These are phyloP conservation scores for Kuraishia borneana DNA, from an alignment of 805 yeast species.

Conservation along the genomic window DNA sequence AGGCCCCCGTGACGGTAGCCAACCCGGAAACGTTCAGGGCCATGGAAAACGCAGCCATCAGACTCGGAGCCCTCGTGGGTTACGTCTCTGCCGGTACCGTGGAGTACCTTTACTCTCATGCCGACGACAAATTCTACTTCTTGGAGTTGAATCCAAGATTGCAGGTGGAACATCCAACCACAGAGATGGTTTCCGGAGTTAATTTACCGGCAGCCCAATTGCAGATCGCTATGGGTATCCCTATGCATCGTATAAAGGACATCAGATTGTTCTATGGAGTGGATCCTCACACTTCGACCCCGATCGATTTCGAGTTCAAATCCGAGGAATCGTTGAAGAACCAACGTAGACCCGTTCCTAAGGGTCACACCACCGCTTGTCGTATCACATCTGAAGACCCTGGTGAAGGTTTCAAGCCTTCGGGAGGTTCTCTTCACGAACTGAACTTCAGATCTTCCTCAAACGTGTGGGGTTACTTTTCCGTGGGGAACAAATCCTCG, in stretches of 20 bases:
- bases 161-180: slow-evolving; percentile 99
- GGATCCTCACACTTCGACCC: slow-evolving; percentile 86
- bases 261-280: slow-evolving; percentile 90
- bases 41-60: slow-evolving; percentile 97
- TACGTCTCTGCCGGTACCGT: slow-evolving; percentile 99
- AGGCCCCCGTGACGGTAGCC: slow-evolving; percentile 97
- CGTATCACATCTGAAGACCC: slow-evolving; percentile 99
- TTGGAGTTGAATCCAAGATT: slow-evolving; percentile 95
- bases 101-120: slow-evolving; percentile 89
- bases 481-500: slow-evolving; percentile 92
- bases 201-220: slow-evolving; percentile 97
- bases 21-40: slow-evolving; percentile 70
- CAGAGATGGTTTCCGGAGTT: slow-evolving; percentile 98
- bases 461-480: slow-evolving; percentile 99
- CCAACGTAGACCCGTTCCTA: slow-evolving; percentile 90
- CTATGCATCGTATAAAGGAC: slow-evolving; percentile 89
- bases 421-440: slow-evolving; percentile 94
- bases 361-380: slow-evolving; percentile 98
- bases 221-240: slow-evolving; percentile 99
- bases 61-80: slow-evolving; percentile 94
- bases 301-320: slow-evolving; percentile 83
- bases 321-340: slow-evolving; percentile 57
- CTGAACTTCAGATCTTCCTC: slow-evolving; percentile 94
- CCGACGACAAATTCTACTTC: slow-evolving; percentile 91
- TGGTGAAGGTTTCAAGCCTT: slow-evolving; percentile 97